phyloP scores from a whole-genome alignment of 495 filamentous ascomycete genomes.

The Tuber calosporum region DNA sequence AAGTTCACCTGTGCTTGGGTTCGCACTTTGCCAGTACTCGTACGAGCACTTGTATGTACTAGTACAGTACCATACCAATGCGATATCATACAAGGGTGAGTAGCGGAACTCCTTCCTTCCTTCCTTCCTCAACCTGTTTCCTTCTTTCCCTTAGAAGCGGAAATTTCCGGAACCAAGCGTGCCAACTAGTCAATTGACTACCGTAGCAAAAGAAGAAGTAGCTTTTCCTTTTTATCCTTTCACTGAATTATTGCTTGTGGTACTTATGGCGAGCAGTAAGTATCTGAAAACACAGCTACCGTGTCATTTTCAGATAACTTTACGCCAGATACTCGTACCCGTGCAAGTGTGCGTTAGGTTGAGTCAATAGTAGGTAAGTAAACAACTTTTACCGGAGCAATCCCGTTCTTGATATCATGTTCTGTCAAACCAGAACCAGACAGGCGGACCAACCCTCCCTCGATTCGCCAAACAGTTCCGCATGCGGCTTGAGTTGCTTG shows the following conservation, averaged over 20 bases:
- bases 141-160: background rate
- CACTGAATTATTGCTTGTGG: background rate
- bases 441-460: conserved; percentile 18
- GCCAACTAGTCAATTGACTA: too few relatives aligned
- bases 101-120: background rate
- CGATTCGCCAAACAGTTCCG: conserved; percentile 32
- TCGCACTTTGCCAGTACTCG: background rate
- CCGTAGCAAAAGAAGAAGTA: background rate
- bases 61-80: background rate
- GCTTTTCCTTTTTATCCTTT: background rate
- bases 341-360: too few relatives aligned
- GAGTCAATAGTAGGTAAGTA: too few relatives aligned
- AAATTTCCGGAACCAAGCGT: background rate
- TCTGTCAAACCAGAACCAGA: conserved; percentile 19
- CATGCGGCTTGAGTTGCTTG: conserved; percentile 19
- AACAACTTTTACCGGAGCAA: background rate
- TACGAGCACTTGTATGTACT: background rate
- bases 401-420: background rate
- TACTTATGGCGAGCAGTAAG: too few relatives aligned
- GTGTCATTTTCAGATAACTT: too few relatives aligned
- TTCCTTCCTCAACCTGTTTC: background rate
- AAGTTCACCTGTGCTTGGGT: background rate
- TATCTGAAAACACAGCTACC: too few relatives aligned
- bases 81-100: background rate
- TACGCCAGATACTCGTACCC: too few relatives aligned